Conservation (phyloP, 306 rosid species). For the Purshia tridentata region DNA sequence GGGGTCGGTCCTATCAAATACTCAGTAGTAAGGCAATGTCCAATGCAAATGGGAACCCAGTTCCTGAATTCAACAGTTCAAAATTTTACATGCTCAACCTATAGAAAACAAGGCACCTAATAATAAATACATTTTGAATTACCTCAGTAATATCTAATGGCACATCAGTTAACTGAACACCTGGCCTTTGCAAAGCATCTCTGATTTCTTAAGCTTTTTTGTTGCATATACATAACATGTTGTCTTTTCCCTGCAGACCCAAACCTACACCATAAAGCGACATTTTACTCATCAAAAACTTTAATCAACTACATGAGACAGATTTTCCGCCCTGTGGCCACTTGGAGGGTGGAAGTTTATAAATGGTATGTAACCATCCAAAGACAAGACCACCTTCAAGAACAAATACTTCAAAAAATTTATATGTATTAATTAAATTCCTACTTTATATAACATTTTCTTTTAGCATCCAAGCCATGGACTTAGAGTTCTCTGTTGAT, state of each 20-base stretch:
- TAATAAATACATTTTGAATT: constrained; percentile 19
- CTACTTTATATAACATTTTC: not conserved
- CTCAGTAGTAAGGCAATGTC: no score
- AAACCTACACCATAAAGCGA: constrained; percentile 67
- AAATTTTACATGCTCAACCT: constrained; percentile 98
- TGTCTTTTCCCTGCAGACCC: constrained; percentile 86
- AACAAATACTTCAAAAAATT: not conserved
- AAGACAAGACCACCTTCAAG: not conserved
- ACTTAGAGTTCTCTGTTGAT: not conserved
- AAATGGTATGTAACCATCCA: not conserved
- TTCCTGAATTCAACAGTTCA: no score
- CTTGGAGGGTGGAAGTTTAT: not conserved
- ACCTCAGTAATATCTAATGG: constrained; percentile 26
- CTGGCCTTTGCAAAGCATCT: constrained; percentile 99
- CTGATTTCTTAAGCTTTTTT: constrained; percentile 98
- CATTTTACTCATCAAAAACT: constrained; percentile 23
- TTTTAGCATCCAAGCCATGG: not conserved
- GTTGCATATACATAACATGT: constrained; percentile 88
- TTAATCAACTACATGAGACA: not conserved
- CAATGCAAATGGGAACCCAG: no score
- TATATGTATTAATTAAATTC: not conserved
- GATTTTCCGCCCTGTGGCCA: not conserved
- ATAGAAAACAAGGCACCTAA: constrained; percentile 10
- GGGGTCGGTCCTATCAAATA: no score
- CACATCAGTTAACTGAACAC: constrained; percentile 42